These are phyloP conservation scores for Tylopilus sp. DNA, from an alignment of 768 basidiomycete species.

Conservation along the genomic window DNA sequence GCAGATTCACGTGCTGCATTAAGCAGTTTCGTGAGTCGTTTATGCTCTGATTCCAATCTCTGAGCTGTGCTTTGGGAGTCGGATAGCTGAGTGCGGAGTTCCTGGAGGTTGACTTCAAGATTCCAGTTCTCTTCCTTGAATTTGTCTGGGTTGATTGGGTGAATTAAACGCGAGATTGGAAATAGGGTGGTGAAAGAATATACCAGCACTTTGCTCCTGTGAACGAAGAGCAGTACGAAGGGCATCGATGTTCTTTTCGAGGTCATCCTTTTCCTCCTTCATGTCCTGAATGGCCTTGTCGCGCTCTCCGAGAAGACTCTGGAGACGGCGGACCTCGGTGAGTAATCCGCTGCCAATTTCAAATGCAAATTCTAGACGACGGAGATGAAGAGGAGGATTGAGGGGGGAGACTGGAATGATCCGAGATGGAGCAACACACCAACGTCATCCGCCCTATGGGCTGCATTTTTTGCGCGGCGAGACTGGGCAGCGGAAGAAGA, in stretches of 20 bases:
- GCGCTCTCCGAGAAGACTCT: constrained; percentile 85
- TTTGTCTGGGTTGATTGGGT: constrained; percentile 54
- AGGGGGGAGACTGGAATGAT: constrained; percentile 1
- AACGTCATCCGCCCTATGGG: constrained; percentile 85
- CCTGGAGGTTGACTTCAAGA: constrained; percentile 89
- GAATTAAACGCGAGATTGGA: not conserved
- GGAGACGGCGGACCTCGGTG: constrained; percentile 87
- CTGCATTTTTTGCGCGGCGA: constrained; percentile 86
- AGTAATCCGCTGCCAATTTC: constrained; percentile 94
- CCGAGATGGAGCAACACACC: constrained; percentile 47
- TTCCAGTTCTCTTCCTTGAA: constrained; percentile 99
- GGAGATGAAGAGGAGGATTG: constrained; percentile 16
- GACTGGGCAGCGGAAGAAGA: constrained; percentile 82
- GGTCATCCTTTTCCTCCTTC: constrained; percentile 88
- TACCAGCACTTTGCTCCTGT: constrained; percentile 80
- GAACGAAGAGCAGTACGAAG: constrained; percentile 69
- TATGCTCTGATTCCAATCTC: constrained; percentile 79
- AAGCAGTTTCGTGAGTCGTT: constrained; percentile 74
- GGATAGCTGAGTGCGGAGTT: constrained; percentile 66
- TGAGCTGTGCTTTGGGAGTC: constrained; percentile 63
- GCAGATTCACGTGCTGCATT: constrained; percentile 66
- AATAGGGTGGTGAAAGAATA: constrained; percentile 18
- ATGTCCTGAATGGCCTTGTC: constrained; percentile 91
- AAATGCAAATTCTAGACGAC: constrained; percentile 83
- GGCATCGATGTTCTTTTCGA: constrained; percentile 75